Conservation (phyloP, 192 early-diverging fungal genomes). For the Coemansia sp. region DNA sequence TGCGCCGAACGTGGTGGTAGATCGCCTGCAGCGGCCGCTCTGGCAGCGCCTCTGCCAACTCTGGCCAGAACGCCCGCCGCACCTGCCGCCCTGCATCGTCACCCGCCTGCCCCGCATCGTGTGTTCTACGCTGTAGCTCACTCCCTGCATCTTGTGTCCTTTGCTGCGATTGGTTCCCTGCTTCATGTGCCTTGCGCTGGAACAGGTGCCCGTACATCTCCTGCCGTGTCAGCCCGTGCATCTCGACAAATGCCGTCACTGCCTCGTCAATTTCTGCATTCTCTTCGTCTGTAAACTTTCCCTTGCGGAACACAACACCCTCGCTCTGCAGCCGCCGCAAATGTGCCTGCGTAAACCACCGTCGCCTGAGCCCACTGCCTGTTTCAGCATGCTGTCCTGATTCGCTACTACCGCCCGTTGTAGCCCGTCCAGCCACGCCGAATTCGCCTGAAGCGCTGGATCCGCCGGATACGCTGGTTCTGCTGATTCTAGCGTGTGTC, state of each 20-base stretch:
- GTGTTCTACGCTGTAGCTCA: no score
- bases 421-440: background rate
- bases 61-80: slow-evolving; percentile 45
- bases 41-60: slow-evolving; percentile 44
- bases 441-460: background rate
- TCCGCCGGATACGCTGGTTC: no score
- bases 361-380: slow-evolving; percentile 7
- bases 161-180: background rate
- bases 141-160: no score
- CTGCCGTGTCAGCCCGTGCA: slow-evolving; percentile 26
- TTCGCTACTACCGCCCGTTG: no score
- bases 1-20: slow-evolving; percentile 50
- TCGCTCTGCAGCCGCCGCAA: slow-evolving; percentile 37
- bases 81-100: slow-evolving; percentile 24
- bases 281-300: slow-evolving; percentile 48
- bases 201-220: slow-evolving; percentile 45
- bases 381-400: background rate
- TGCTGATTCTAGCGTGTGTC: no score
- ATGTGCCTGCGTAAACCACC: slow-evolving; percentile 45
- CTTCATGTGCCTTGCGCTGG: slow-evolving; percentile 12
- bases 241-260: slow-evolving; percentile 19
- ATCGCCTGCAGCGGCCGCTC: slow-evolving; percentile 46
- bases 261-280: slow-evolving; percentile 34
- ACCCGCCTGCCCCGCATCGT: background rate
- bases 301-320: slow-evolving; percentile 48